Evolutionary conservation across 2,329 filamentous ascomycete species (phyloP).

Genomic region (Phoma sp.): DNA sequence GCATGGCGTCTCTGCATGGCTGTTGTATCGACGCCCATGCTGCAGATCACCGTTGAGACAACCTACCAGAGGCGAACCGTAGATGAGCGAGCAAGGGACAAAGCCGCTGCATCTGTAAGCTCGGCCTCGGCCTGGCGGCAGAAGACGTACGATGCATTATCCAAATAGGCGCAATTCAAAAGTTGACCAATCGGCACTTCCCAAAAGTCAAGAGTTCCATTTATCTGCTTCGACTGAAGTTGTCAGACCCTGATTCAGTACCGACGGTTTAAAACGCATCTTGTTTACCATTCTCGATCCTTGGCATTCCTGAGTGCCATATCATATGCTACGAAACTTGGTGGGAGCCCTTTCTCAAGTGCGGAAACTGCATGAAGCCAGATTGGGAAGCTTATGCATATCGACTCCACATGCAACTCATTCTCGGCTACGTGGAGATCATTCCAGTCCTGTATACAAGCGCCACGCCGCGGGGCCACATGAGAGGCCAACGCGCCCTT

Average conservation of each 20-base stretch:
- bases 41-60: slow-evolving; percentile 30
- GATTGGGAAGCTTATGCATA: slow-evolving; percentile 38
- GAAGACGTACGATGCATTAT: slow-evolving; percentile 31
- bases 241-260: neutral
- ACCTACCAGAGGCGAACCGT: slow-evolving; percentile 21
- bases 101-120: slow-evolving; percentile 15
- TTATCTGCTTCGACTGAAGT: neutral
- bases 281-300: slow-evolving; percentile 13
- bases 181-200: slow-evolving; percentile 17
- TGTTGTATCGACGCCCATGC: slow-evolving; percentile 32
- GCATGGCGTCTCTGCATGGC: slow-evolving; percentile 40
- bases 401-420: slow-evolving; percentile 37
- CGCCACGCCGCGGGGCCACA: slow-evolving; percentile 38
- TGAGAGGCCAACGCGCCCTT: slow-evolving; percentile 28
- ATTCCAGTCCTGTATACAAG: slow-evolving; percentile 29
- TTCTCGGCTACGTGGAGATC: slow-evolving; percentile 47
- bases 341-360: slow-evolving; percentile 30
- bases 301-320: slow-evolving; percentile 8
- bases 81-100: slow-evolving; percentile 15
- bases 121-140: slow-evolving; percentile 28
- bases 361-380: slow-evolving; percentile 25
- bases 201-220: neutral
- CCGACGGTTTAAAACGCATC: neutral
- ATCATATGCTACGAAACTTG: slow-evolving; percentile 8
- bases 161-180: slow-evolving; percentile 27